These are phyloP conservation scores for Xylaria nigripes DNA, from an alignment of 495 filamentous ascomycete genomes.

Conservation along the genomic window DNA sequence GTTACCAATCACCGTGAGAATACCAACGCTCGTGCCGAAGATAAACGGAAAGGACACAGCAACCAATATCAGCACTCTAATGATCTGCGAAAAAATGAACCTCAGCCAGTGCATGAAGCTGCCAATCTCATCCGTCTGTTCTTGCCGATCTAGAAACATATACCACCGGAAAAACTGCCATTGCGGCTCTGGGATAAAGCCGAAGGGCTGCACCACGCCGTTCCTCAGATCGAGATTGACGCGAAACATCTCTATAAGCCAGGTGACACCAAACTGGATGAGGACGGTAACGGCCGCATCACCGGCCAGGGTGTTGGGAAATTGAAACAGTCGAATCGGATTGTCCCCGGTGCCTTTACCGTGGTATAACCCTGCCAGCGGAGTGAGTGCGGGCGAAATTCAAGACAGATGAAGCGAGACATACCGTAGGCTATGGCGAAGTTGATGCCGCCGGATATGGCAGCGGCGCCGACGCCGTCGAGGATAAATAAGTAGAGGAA, in stretches of 20 bases:
- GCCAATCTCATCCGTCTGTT: conserved; percentile 17
- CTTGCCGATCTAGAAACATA: conserved; percentile 28
- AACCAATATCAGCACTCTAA: conserved; percentile 23
- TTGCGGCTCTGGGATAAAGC: conserved; percentile 27
- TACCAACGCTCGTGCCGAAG: conserved; percentile 35
- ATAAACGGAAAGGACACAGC: conserved; percentile 24
- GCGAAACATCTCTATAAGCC: conserved; percentile 23
- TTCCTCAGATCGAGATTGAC: conserved; percentile 32
- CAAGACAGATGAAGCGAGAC: not conserved
- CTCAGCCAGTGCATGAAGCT: conserved; percentile 22
- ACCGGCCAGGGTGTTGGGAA: conserved; percentile 37
- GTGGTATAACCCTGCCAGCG: conserved; percentile 19
- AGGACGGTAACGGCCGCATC: conserved; percentile 30
- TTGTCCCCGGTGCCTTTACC: conserved; percentile 11
- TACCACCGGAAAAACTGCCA: conserved; percentile 28
- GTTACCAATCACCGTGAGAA: conserved; percentile 28
- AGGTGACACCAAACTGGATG: conserved; percentile 24
- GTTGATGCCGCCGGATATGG: conserved; percentile 36
- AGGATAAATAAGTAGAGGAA: conserved; percentile 33
- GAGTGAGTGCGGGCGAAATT: not conserved
- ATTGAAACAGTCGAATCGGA: conserved; percentile 32
- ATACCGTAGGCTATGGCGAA: conserved; percentile 39
- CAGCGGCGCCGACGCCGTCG: conserved; percentile 32
- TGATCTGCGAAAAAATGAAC: conserved; percentile 20
- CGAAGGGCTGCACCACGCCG: conserved; percentile 32